A percentile compares a stretch with the other conserved stretches of the same genome.
Evolutionary conservation across 2,329 filamentous ascomycete species (phyloP).

Genomic region (Didymella pomorum): DNA sequence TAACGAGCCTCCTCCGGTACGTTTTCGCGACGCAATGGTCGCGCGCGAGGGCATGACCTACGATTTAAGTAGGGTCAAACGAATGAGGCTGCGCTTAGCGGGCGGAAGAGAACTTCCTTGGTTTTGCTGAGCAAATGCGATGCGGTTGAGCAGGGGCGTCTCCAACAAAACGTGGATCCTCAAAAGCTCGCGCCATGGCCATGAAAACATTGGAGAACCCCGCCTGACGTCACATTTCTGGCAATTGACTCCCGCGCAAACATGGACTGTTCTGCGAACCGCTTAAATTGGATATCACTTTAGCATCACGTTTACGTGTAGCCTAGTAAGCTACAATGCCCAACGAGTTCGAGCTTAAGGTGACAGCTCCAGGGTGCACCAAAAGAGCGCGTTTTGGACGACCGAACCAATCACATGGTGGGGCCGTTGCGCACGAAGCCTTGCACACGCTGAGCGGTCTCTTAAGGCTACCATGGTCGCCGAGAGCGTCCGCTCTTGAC

Average conservation of each 20-base stretch:
- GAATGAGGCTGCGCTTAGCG: constrained; percentile 18
- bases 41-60: constrained; percentile 15
- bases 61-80: constrained; percentile 18
- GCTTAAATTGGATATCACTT: constrained; percentile 3
- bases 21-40: constrained; percentile 11
- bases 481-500: constrained; percentile 13
- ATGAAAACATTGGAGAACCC: constrained; percentile 25
- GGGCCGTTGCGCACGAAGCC: constrained; percentile 9
- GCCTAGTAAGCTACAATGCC: background rate
- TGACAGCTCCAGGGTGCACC: constrained; percentile 5
- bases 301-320: constrained; percentile 9
- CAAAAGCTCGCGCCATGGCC: constrained; percentile 17
- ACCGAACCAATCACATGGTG: constrained; percentile 12
- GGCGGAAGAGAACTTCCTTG: constrained; percentile 24
- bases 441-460: constrained; percentile 7
- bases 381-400: background rate
- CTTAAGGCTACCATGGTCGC: constrained; percentile 12
- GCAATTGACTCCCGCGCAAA: constrained; percentile 1
- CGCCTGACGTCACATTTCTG: constrained; percentile 20
- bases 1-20: constrained; percentile 3
- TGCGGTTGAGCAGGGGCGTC: constrained; percentile 18
- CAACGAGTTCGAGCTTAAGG: background rate
- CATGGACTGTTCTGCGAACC: background rate
- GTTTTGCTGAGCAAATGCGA: constrained; percentile 22
- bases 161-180: constrained; percentile 21